Percentiles rank a stretch among this genome's conserved stretches.
These are phyloP conservation scores for Saksenaea vasiformis DNA, from an alignment of 371 early-diverging fungal genomes.

Conservation along the genomic window DNA sequence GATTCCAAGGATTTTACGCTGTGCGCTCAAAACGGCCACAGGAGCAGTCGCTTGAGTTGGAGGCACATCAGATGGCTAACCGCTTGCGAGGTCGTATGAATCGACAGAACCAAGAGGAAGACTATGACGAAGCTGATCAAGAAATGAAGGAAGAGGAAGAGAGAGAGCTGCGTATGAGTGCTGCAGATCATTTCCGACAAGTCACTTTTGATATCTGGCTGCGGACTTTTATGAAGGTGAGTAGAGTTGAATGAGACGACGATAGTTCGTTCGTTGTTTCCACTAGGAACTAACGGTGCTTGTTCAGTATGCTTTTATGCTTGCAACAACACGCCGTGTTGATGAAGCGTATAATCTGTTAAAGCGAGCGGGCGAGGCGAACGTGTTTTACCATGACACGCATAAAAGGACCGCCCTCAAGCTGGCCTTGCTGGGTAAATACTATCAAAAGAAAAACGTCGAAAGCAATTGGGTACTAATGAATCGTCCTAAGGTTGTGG, in stretches of 20 bases:
- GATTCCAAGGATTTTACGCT: slow-evolving; percentile 38
- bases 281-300: neutral
- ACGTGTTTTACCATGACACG: slow-evolving; percentile 69
- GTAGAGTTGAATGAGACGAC: neutral
- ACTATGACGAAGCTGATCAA: slow-evolving; percentile 30
- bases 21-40: slow-evolving; percentile 2
- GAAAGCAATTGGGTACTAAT: neutral
- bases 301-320: slow-evolving; percentile 59
- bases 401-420: slow-evolving; percentile 47
- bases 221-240: slow-evolving; percentile 61
- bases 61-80: slow-evolving; percentile 35
- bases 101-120: slow-evolving; percentile 10
- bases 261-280: too few relatives aligned
- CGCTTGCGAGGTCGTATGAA: slow-evolving; percentile 31
- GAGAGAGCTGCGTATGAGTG: slow-evolving; percentile 15
- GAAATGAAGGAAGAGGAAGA: slow-evolving; percentile 31
- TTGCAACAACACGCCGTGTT: slow-evolving; percentile 57
- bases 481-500: slow-evolving; percentile 45
- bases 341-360: slow-evolving; percentile 67
- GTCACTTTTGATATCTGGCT: slow-evolving; percentile 68
- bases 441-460: neutral
- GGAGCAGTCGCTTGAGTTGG: slow-evolving; percentile 2
- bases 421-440: slow-evolving; percentile 63
- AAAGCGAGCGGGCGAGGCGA: slow-evolving; percentile 59
- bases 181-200: slow-evolving; percentile 47